A percentile compares a stretch with the other conserved stretches of the same genome.
Evolutionary conservation across 495 filamentous ascomycete genomes (phyloP).

Genomic region (Penicillium canariense): DNA sequence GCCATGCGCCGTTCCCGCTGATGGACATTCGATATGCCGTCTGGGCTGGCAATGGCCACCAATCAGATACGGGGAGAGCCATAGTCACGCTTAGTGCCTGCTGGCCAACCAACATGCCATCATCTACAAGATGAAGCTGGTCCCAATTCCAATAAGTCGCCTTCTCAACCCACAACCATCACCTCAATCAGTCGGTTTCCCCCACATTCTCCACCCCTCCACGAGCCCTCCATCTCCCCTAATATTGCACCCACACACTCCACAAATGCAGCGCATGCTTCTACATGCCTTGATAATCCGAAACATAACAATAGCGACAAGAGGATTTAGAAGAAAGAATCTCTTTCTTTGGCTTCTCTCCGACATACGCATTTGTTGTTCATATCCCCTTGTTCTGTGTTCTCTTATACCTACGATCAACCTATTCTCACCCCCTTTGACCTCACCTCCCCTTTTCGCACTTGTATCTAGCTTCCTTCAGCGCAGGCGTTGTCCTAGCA

Average conservation of each 20-base stretch:
- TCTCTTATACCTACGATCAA: neutral
- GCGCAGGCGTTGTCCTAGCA: conserved; percentile 34
- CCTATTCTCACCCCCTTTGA: neutral
- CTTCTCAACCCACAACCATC: neutral
- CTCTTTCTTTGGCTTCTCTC: neutral
- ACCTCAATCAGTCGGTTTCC: too few relatives aligned
- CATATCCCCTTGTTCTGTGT: conserved; percentile 13
- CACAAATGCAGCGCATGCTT: neutral
- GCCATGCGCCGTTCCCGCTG: neutral
- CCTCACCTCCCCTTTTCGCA: conserved; percentile 2
- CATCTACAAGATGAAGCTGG: neutral
- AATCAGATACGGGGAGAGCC: neutral
- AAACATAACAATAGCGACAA: neutral
- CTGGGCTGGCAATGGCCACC: neutral
- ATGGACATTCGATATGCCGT: neutral
- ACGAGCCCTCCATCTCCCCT: neutral
- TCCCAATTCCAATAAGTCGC: neutral
- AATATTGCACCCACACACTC: neutral
- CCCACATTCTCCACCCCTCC: neutral
- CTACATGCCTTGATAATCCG: neutral
- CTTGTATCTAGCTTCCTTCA: conserved; percentile 33
- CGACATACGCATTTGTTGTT: neutral
- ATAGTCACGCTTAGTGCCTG: neutral
- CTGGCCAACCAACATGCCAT: neutral
- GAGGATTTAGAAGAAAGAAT: neutral